Conservation (phyloP, 148 eudicot species). For the Camellia lanceoleosa region DNA sequence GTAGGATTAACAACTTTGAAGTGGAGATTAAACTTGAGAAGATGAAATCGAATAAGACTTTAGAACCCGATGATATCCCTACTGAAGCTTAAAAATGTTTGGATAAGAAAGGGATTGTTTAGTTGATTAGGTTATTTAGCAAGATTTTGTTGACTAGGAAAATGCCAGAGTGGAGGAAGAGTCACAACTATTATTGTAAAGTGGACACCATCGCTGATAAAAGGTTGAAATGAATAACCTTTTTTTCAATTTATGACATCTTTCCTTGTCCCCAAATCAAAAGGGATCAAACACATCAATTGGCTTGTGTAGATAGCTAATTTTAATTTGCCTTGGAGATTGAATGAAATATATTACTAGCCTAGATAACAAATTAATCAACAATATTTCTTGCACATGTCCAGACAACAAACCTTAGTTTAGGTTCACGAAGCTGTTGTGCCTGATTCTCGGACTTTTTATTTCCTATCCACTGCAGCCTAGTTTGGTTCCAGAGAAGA, state of each 20-base stretch:
- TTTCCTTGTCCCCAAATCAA: neutral
- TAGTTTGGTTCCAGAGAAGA: slow-evolving; percentile 77
- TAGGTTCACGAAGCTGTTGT: slow-evolving; percentile 55
- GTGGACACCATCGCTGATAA: neutral
- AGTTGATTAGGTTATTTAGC: too few species aligned
- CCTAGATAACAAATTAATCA: neutral
- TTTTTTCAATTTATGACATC: neutral
- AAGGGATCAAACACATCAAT: neutral
- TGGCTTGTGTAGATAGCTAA: neutral
- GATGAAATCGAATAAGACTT: too few species aligned
- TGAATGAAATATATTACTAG: neutral
- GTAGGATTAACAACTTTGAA: too few species aligned
- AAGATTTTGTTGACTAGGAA: too few species aligned
- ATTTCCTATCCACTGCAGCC: slow-evolving; percentile 76
- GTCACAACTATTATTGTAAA: too few species aligned
- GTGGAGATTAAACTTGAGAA: too few species aligned
- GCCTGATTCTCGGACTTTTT: slow-evolving; percentile 42
- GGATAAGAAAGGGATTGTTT: too few species aligned
- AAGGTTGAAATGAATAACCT: neutral
- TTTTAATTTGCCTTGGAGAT: neutral
- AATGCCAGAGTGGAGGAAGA: too few species aligned
- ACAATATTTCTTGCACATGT: neutral
- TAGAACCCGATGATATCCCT: too few species aligned
- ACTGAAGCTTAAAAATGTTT: too few species aligned
- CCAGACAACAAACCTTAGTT: slow-evolving; percentile 48